Conservation (phyloP, 78 protist genomes). For the Dictyostelium firmibasis region DNA sequence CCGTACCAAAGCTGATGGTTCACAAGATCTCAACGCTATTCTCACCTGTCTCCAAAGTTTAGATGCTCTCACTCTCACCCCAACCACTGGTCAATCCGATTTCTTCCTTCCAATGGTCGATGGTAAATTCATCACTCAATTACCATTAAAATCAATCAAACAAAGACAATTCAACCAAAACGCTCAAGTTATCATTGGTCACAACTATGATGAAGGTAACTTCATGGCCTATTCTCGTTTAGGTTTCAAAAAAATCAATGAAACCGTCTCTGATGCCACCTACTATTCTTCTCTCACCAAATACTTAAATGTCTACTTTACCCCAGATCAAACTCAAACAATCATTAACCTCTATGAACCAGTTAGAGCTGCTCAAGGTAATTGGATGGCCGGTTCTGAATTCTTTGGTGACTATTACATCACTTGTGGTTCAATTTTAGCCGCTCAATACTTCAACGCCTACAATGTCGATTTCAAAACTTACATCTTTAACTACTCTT, state of each 20-base stretch:
- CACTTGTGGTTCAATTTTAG: constrained; percentile 57
- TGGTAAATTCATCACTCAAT: constrained; percentile 15
- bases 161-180: constrained; percentile 38
- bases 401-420: constrained; percentile 83
- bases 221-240: constrained; percentile 59
- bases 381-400: constrained; percentile 65
- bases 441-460: constrained; percentile 30
- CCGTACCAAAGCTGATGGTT: background rate
- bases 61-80: constrained; percentile 8
- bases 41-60: background rate
- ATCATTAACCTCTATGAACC: constrained; percentile 37
- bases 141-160: constrained; percentile 18
- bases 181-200: constrained; percentile 69
- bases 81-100: constrained; percentile 49
- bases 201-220: constrained; percentile 79
- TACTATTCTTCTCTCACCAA: background rate
- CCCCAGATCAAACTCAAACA: background rate
- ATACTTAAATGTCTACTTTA: constrained; percentile 31
- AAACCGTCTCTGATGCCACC: constrained; percentile 35
- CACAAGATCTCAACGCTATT: constrained; percentile 41
- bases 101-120: constrained; percentile 77
- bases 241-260: constrained; percentile 31
- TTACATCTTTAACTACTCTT: constrained; percentile 55
- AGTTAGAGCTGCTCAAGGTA: background rate
- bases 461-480: background rate